Base-by-base conservation (phyloP, 116 monocot genomes). In the Iris pallida region DNA sequence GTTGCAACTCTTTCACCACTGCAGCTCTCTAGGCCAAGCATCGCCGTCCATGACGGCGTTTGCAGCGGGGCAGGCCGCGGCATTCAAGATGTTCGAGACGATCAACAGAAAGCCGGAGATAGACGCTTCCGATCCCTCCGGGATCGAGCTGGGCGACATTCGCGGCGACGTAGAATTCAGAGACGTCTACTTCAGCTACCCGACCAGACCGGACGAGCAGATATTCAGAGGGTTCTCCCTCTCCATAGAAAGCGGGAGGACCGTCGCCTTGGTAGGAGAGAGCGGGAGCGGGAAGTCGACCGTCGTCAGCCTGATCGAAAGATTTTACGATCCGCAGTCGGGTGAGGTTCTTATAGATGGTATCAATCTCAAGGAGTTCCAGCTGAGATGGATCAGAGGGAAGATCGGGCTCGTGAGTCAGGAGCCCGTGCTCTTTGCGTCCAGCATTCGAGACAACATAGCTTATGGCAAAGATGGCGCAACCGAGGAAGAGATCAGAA, bases 261-360 rank as follows among this genome's bases (percentile, higher is more conserved):
- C 92, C 44, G 59, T 75, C 3, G 88, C 92, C 14, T 51, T 92
- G 43, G 88, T 92, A 16, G 92, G 92, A 55, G 78, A 88, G 79
- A 87, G 92, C 68, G 92, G 92, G 12, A 92, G 88, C 47, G 92
- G 88, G 40, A 92, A 88, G 56, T 92, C 91, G 3, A 92, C 91
- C 0, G 80, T 81, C 1, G 71, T 92, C 10, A 82, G 85, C 53
- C 53, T 92, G 8, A 77, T 92, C 1, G 83, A 92, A 68, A 79
- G 92, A 45, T 92, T 92, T 42, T 92, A 92, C 63, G 92, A 88
- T 12, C 92, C 92, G 16, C 85, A 85, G 12, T 59, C 78, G 10
- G 92, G 92, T 44, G 85, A 85, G 64, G 85, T 92, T 16, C 81
- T 92, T 8, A 81, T 92, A 1, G 92, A 92, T 68, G 85, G 74